Conservation (phyloP, 2,329 filamentous ascomycete genomes). For the Colletotrichum abscissum region DNA sequence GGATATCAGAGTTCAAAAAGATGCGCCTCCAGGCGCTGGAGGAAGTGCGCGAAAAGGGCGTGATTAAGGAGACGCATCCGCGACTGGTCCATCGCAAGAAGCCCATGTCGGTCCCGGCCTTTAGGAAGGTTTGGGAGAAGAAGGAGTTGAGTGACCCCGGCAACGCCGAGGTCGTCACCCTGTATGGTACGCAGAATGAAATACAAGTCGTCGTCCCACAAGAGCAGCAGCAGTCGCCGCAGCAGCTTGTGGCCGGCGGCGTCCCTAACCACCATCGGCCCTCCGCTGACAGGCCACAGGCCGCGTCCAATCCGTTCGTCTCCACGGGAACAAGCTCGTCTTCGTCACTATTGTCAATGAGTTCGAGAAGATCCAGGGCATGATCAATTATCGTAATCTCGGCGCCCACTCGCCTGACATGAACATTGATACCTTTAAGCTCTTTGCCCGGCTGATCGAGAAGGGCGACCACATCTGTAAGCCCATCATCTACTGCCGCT, state of each 20-base stretch:
- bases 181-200: constrained; percentile 41
- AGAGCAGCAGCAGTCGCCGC: not conserved
- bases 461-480: constrained; percentile 87
- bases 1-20: constrained; percentile 33
- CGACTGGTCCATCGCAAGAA: constrained; percentile 30
- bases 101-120: constrained; percentile 32
- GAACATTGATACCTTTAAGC: constrained; percentile 60
- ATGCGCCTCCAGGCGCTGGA: constrained; percentile 20
- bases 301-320: constrained; percentile 78
- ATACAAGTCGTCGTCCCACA: constrained; percentile 6
- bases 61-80: constrained; percentile 33
- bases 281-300: constrained; percentile 56
- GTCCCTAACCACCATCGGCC: constrained; percentile 13
- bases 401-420: constrained; percentile 44
- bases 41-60: constrained; percentile 14
- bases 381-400: constrained; percentile 73
- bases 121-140: constrained; percentile 21
- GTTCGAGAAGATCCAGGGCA: constrained; percentile 78
- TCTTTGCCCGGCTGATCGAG: constrained; percentile 74
- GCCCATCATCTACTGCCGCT: constrained; percentile 41
- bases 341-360: constrained; percentile 87
- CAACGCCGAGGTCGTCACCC: constrained; percentile 35
- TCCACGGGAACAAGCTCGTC: constrained; percentile 80
- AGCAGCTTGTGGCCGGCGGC: not conserved
- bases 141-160: constrained; percentile 11